These are phyloP conservation scores for Agarophyton chilense DNA, from an alignment of 23 red algal genomes.

Conservation along the genomic window DNA sequence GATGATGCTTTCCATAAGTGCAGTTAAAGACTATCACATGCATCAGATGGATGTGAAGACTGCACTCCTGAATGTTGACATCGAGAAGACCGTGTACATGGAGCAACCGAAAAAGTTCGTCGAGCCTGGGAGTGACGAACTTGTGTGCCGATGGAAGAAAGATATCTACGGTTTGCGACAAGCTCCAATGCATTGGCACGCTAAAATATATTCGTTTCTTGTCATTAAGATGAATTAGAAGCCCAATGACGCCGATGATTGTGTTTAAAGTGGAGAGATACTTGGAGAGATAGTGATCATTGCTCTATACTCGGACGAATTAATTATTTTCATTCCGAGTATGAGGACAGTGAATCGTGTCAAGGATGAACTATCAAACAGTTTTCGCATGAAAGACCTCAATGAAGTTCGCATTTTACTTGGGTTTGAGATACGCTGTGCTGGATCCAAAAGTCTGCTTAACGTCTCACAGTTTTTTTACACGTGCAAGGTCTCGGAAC, in stretches of 20 bases:
- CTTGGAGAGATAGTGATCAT: constrained; percentile 16
- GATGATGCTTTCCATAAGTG: constrained; percentile 1
- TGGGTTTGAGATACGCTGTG: constrained; percentile 24
- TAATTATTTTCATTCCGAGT: neutral
- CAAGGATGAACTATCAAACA: constrained; percentile 5
- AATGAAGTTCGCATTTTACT: too few relatives aligned
- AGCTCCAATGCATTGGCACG: constrained; percentile 29
- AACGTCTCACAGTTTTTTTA: constrained; percentile 13
- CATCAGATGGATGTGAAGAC: constrained; percentile 52
- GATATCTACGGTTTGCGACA: too few relatives aligned
- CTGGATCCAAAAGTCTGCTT: neutral
- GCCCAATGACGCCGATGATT: constrained; percentile 18
- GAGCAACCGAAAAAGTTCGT: constrained; percentile 33
- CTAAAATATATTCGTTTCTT: constrained; percentile 14
- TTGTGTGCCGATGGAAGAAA: constrained; percentile 35
- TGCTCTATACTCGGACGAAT: constrained; percentile 28
- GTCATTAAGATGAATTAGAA: neutral
- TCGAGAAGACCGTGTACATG: constrained; percentile 53
- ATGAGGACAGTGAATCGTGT: constrained; percentile 13
- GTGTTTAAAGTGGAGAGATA: constrained; percentile 24
- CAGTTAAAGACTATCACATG: too few relatives aligned
- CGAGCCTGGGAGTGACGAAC: neutral
- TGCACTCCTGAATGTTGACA: constrained; percentile 47
- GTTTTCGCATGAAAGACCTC: too few relatives aligned
- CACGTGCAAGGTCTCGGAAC: constrained; percentile 30